Conservation (phyloP, 371 early-diverging fungal genomes). For the Mucor circinelloides region DNA sequence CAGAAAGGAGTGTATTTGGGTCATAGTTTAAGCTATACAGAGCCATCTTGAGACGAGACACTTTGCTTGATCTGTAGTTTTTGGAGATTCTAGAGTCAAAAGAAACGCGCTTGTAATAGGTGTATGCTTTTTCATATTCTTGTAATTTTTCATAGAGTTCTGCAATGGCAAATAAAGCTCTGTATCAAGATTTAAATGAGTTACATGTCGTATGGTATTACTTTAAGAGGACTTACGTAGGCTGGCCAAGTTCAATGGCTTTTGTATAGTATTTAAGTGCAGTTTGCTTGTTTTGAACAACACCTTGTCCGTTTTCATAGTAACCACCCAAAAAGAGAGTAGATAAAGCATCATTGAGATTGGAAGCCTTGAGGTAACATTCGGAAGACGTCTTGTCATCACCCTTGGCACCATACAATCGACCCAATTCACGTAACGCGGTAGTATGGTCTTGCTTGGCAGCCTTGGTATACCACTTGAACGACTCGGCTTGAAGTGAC, state of each 20-base stretch:
- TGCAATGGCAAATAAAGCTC: constrained; percentile 50
- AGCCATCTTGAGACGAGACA: constrained; percentile 42
- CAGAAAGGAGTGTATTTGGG: constrained; percentile 20
- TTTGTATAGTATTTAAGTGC: constrained; percentile 52
- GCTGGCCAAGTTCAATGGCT: constrained; percentile 39
- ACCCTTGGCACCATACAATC: constrained; percentile 76
- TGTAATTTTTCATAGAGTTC: constrained; percentile 41
- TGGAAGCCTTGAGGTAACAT: constrained; percentile 74
- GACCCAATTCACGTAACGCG: constrained; percentile 83
- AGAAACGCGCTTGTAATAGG: constrained; percentile 34
- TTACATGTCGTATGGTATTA: background rate
- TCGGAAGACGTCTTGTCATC: constrained; percentile 71
- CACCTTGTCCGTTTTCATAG: constrained; percentile 56
- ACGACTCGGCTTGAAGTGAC: constrained; percentile 30
- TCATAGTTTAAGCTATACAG: constrained; percentile 45
- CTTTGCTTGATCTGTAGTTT: constrained; percentile 27
- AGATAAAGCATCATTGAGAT: constrained; percentile 78
- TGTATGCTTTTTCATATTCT: constrained; percentile 40
- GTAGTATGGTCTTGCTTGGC: constrained; percentile 44
- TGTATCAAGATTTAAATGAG: background rate
- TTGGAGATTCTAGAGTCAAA: constrained; percentile 33
- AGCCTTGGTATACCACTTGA: constrained; percentile 52
- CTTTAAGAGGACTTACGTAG: constrained; percentile 30
- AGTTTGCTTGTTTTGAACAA: constrained; percentile 56
- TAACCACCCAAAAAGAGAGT: constrained; percentile 67